Conservation (phyloP, 1,284 basidiomycete genomes). For the Puccinia polysora region DNA sequence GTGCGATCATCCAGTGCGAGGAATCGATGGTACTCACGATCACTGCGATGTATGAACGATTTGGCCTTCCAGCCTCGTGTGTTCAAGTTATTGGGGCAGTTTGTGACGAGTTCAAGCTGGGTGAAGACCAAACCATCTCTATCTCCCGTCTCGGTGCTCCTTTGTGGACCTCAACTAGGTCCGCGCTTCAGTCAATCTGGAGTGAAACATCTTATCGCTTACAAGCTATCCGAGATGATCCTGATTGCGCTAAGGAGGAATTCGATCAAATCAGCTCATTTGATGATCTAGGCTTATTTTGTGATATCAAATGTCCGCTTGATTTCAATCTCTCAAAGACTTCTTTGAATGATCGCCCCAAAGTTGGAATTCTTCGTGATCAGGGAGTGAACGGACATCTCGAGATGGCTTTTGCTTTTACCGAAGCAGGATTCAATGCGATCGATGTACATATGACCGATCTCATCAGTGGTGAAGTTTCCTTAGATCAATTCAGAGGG, state of each 20-base stretch:
- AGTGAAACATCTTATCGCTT: conserved; percentile 89
- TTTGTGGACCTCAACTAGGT: conserved; percentile 66
- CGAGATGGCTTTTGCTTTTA: conserved; percentile 98
- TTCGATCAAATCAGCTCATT: conserved; percentile 69
- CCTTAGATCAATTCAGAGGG: conserved; percentile 70
- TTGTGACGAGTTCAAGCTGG: conserved; percentile 57
- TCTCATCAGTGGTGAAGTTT: conserved; percentile 68
- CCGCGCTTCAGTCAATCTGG: conserved; percentile 77
- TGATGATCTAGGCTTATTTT: conserved; percentile 67
- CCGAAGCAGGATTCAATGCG: conserved; percentile 84
- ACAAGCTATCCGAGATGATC: conserved; percentile 83
- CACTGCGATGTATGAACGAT: neutral
- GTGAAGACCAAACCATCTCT: conserved; percentile 61
- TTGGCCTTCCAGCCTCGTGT: conserved; percentile 22
- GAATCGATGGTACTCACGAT: conserved; percentile 54
- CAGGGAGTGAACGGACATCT: conserved; percentile 97
- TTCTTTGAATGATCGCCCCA: conserved; percentile 61
- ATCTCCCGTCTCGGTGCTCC: conserved; percentile 59
- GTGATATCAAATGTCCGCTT: conserved; percentile 67
- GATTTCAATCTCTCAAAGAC: conserved; percentile 40
- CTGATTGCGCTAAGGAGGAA: conserved; percentile 72
- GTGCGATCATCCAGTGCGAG: conserved; percentile 83
- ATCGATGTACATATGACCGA: conserved; percentile 99
- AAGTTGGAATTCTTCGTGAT: conserved; percentile 91
- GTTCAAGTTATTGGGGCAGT: conserved; percentile 32